Conservation (phyloP, 163 green algal species). For the Chloromonas sp. region DNA sequence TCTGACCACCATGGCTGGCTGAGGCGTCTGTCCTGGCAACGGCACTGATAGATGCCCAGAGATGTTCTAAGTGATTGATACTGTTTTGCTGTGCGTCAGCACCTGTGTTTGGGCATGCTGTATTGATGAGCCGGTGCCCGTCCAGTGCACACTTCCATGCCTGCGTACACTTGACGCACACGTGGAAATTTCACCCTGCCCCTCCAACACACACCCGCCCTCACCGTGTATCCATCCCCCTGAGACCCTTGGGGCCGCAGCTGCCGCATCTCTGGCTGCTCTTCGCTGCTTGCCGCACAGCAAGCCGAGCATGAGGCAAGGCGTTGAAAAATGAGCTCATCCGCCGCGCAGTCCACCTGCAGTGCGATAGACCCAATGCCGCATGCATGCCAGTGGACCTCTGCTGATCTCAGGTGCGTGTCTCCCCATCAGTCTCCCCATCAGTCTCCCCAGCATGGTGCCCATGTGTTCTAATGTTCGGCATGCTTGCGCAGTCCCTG, state of each 20-base stretch:
- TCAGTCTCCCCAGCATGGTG: not conserved
- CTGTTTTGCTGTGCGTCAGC: too few species aligned
- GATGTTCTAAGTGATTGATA: too few species aligned
- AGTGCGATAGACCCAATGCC: not conserved
- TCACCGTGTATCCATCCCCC: slow-evolving; percentile 38
- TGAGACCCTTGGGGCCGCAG: not conserved
- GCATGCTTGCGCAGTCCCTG: not conserved
- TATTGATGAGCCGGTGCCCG: too few species aligned
- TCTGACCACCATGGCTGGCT: not conserved
- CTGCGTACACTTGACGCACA: too few species aligned
- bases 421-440: not conserved
- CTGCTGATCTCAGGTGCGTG: not conserved
- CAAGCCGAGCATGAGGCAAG: slow-evolving; percentile 10
- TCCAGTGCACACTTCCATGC: too few species aligned
- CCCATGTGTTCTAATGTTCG: not conserved
- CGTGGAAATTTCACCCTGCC: too few species aligned
- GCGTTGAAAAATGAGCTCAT: slow-evolving; percentile 17
- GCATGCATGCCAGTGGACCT: not conserved
- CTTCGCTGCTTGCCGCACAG: slow-evolving; percentile 19
- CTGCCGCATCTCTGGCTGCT: slow-evolving; percentile 13
- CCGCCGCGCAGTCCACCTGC: slow-evolving; percentile 16
- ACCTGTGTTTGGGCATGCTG: too few species aligned
- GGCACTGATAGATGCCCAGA: not conserved
- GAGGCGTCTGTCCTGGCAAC: not conserved
- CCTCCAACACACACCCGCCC: too few species aligned